phyloP scores from a whole-genome alignment of 306 rosid species.

The Malus fusca region DNA sequence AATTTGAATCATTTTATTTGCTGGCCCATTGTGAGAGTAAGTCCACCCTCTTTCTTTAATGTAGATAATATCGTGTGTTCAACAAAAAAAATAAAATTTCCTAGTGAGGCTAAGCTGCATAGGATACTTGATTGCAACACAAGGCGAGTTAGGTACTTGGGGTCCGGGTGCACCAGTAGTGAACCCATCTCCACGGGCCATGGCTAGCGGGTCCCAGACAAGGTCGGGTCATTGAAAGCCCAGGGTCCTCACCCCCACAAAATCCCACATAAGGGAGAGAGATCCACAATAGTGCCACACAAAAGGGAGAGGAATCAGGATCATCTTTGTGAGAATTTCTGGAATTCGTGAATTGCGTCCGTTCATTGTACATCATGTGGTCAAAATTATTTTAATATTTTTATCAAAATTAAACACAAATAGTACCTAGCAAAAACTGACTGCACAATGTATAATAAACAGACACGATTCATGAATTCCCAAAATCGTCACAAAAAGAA shows the following conservation, averaged over 20 bases:
- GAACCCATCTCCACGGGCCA: not conserved
- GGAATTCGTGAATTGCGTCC: too few species aligned
- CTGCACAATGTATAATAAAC: too few species aligned
- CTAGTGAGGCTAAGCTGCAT: not conserved
- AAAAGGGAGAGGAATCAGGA: too few species aligned
- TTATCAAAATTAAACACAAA: too few species aligned
- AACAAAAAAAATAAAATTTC: not conserved
- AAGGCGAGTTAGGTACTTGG: not conserved
- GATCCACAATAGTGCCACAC: too few species aligned
- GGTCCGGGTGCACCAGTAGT: not conserved
- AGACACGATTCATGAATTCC: too few species aligned
- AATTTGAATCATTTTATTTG: too few species aligned
- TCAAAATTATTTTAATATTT: too few species aligned
- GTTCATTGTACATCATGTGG: too few species aligned
- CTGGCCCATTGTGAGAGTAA: fast-evolving
- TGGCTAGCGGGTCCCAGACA: not conserved
- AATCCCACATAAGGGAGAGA: not conserved
- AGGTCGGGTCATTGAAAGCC: not conserved
- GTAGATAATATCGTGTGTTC: too few species aligned
- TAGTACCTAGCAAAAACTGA: too few species aligned
- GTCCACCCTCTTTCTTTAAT: fast-evolving
- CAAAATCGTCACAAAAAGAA: too few species aligned
- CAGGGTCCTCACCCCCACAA: not conserved
- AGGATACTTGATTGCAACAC: not conserved
- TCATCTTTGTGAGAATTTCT: fast-evolving